Conservation (phyloP, 208 protist species). For the Acanthamoeba triangularis region DNA sequence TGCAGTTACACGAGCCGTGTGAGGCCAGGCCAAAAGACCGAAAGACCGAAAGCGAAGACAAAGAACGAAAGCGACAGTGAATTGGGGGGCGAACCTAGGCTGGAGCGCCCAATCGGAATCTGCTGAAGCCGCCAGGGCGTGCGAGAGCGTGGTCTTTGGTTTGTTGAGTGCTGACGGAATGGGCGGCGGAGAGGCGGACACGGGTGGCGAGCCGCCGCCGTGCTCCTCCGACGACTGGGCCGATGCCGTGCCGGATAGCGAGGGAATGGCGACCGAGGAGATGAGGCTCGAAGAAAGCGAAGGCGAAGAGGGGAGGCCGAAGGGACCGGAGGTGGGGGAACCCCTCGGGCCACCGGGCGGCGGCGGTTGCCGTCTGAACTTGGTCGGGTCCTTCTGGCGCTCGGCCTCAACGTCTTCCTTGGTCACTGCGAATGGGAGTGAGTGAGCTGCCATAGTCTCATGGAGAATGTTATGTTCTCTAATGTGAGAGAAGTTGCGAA, state of each 20-base stretch:
- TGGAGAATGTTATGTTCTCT: too few relatives aligned
- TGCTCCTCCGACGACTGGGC: not conserved
- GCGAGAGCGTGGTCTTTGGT: not conserved
- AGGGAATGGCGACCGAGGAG: not conserved
- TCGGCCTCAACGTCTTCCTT: not conserved
- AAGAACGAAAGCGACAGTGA: too few relatives aligned
- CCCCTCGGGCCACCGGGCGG: not conserved
- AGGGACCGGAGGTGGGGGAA: not conserved
- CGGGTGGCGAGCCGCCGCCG: not conserved
- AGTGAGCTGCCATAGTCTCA: too few relatives aligned
- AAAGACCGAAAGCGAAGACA: too few relatives aligned
- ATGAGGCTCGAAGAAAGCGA: not conserved
- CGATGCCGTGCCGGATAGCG: not conserved
- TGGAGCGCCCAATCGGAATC: not conserved
- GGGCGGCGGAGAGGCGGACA: not conserved
- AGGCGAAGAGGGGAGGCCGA: not conserved
- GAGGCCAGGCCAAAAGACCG: not conserved
- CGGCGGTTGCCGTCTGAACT: not conserved
- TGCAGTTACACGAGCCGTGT: not conserved
- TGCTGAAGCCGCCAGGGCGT: not conserved
- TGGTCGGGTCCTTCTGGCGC: not conserved
- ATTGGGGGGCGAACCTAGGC: not conserved
- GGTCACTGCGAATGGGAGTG: not conserved
- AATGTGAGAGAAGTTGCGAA: not conserved
- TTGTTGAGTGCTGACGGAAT: constrained; percentile 1